Conservation (phyloP, 306 rosid genomes). For the Cucumis sativus region DNA sequence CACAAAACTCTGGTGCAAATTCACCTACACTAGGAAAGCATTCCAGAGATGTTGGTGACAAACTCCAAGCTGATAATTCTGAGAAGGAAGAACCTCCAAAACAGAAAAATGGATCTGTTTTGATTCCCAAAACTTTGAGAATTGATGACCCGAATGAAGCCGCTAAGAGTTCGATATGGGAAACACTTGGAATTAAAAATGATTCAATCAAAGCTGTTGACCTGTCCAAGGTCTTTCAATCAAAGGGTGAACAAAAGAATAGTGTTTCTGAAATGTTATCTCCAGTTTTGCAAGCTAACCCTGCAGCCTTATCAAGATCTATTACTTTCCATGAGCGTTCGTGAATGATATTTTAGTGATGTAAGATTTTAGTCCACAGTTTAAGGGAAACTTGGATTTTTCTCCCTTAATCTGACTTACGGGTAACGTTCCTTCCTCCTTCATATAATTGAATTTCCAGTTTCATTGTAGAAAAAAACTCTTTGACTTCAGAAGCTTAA, state of each 20-base stretch:
- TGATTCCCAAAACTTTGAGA: slow-evolving; percentile 78
- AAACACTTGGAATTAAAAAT: slow-evolving; percentile 81
- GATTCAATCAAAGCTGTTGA: slow-evolving; percentile 44
- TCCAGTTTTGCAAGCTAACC: slow-evolving; percentile 56
- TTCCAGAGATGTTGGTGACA: slow-evolving; percentile 43
- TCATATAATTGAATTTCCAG: background rate
- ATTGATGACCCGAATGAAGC: slow-evolving; percentile 84
- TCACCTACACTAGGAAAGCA: slow-evolving; percentile 65
- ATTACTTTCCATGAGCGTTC: slow-evolving; percentile 57
- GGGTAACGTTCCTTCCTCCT: slow-evolving; percentile 2
- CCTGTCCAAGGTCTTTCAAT: slow-evolving; percentile 57
- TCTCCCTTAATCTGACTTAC: slow-evolving; percentile 14
- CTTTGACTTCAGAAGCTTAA: background rate
- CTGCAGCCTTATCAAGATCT: slow-evolving; percentile 88
- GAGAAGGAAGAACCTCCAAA: slow-evolving; percentile 31
- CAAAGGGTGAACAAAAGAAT: slow-evolving; percentile 37
- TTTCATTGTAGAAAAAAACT: background rate
- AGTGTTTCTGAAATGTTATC: slow-evolving; percentile 29
- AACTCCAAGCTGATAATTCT: slow-evolving; percentile 16
- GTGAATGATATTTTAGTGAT: slow-evolving; percentile 14
- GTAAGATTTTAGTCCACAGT: background rate
- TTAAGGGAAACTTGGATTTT: slow-evolving; percentile 14
- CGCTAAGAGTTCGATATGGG: slow-evolving; percentile 93
- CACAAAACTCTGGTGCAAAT: slow-evolving; percentile 27
- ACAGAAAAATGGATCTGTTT: slow-evolving; percentile 47